Conservation (phyloP, 1,139 yeast genomes). For the Geotrichum klebahnii region DNA sequence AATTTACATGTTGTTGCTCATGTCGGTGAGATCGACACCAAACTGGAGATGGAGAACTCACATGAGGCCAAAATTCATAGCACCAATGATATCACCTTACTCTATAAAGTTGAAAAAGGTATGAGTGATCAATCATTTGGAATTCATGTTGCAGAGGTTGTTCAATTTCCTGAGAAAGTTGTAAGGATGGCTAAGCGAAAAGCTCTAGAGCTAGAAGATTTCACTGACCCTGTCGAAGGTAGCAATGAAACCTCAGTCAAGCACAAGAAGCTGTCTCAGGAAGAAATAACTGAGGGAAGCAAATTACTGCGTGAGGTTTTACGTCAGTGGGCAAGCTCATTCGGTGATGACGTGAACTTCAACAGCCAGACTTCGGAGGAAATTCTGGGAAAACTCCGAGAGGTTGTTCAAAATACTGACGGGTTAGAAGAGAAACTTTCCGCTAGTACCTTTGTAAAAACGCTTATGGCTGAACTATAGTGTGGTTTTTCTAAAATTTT, state of each 20-base stretch:
- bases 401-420: slow-evolving; percentile 30
- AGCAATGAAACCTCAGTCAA: slow-evolving; percentile 18
- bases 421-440: slow-evolving; percentile 22
- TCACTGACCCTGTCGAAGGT: slow-evolving; percentile 45
- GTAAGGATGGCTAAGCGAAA: slow-evolving; percentile 92
- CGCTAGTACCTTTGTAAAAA: slow-evolving; percentile 24
- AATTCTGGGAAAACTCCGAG: slow-evolving; percentile 43
- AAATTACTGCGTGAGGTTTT: slow-evolving; percentile 53
- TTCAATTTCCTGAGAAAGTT: slow-evolving; percentile 83
- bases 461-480: slow-evolving; percentile 25
- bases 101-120: slow-evolving; percentile 90
- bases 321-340: slow-evolving; percentile 56
- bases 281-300: slow-evolving; percentile 56
- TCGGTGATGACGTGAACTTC: slow-evolving; percentile 40
- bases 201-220: slow-evolving; percentile 79
- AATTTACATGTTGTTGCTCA: slow-evolving; percentile 95
- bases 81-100: slow-evolving; percentile 66
- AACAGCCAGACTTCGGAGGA: slow-evolving; percentile 41
- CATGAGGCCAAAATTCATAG: slow-evolving; percentile 10
- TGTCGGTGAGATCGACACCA: slow-evolving; percentile 47
- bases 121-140: slow-evolving; percentile 93
- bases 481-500: neutral
- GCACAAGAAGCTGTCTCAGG: slow-evolving; percentile 41
- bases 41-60: slow-evolving; percentile 29
- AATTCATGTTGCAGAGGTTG: slow-evolving; percentile 94